Base-by-base conservation (phyloP, 352 stramenopile species). In the Thraustochytrium sp. region DNA sequence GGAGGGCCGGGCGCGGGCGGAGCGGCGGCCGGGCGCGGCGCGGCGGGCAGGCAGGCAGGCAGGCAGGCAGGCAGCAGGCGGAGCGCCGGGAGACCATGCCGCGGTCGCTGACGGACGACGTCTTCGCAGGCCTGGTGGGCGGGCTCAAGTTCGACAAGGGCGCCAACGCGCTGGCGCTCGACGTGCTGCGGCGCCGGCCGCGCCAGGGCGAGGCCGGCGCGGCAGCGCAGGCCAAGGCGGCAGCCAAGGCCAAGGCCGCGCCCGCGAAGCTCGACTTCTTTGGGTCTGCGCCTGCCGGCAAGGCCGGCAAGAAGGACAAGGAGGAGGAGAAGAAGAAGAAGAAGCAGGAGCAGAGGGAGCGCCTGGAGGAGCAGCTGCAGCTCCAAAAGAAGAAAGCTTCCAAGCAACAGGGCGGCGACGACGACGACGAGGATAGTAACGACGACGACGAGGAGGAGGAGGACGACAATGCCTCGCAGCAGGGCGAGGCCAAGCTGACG, bases 111-210 rank as follows among this genome's bases (percentile, higher is more conserved):
- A 77, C 42, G 37, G 65, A 77, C 13, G 65, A 77, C 46, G 65
- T 77, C 42, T 77, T 77, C 49, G 18, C 42, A 36, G 64, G 65
- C 46, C 49, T 77, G 18, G 49, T 62, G 40, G 42, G 65, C 29
- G 65, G 65, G 31, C 42, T 77, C 42, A 77, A 77, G 65, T 77
- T 77, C 42, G 44, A 64, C 34, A 46, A 80, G n/a, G 31, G 31
- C 34, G 68, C 68, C 26, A 80, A 77, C 31, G 31, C 68, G 46
- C 34, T 48, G n/a, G 68, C 68, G 51, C 13, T 65, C 8, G 44
- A 46, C 23, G 48, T 63, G 49, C 13, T 80, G 3, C 3, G 36
- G n/a, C 18, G 23, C 5, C 31, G 44, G 9, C 48, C 68, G 2
- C 63, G 29, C 21, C 42, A 63, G 18, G 54, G 21, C 5, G 5